Evolutionary conservation across 2,329 filamentous ascomycete genomes (phyloP).

Genomic region (Zymoseptoria tritici): DNA sequence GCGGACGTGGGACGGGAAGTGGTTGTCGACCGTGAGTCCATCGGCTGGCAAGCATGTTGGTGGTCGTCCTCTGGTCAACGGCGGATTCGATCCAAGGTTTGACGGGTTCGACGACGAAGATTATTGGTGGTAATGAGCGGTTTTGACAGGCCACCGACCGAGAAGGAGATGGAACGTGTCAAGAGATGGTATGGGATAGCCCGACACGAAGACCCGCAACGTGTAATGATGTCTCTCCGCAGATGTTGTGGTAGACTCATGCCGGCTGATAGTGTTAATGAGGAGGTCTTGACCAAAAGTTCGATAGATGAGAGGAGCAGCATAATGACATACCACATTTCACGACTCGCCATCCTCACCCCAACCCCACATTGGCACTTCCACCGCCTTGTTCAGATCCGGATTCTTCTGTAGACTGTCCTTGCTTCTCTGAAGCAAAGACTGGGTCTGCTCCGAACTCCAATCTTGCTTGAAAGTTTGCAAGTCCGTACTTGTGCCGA

Average conservation of each 20-base stretch:
- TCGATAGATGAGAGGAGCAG: slow-evolving; percentile 7
- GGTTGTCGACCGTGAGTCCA: slow-evolving; percentile 24
- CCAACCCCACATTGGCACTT: slow-evolving; percentile 35
- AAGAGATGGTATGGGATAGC: background rate
- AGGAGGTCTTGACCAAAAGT: background rate
- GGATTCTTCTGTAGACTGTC: slow-evolving; percentile 31
- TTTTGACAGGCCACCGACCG: background rate
- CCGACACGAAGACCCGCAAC: background rate
- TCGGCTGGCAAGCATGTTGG: slow-evolving; percentile 18
- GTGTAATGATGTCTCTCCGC: background rate
- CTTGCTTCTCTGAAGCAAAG: slow-evolving; percentile 28
- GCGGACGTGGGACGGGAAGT: slow-evolving; percentile 17
- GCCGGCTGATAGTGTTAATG: background rate
- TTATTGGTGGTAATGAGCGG: background rate
- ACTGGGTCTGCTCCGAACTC: slow-evolving; percentile 31
- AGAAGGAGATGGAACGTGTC: background rate
- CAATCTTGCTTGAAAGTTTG: slow-evolving; percentile 33
- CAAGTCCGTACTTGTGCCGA: slow-evolving; percentile 31
- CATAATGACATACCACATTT: slow-evolving; percentile 11
- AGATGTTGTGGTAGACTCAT: background rate
- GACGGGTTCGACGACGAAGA: background rate
- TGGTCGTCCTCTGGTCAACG: slow-evolving; percentile 15
- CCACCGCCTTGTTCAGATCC: slow-evolving; percentile 31
- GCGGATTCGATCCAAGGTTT: background rate
- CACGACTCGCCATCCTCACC: slow-evolving; percentile 19